Evolutionary conservation across 1,284 basidiomycete genomes (phyloP).

Genomic region (Leccinum subfulvum): DNA sequence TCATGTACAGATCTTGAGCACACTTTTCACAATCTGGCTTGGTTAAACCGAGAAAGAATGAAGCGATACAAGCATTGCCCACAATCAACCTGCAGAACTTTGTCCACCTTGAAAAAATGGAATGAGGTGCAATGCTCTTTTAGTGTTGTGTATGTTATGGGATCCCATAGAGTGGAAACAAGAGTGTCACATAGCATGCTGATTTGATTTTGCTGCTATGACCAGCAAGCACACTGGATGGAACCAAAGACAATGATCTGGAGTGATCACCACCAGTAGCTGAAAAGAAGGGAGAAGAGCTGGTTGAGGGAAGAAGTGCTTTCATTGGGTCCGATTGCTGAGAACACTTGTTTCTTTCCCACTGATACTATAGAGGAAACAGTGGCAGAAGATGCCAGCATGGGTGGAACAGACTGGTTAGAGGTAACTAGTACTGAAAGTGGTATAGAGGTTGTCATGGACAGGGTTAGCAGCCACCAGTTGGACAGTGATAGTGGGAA

Average conservation of each 20-base stretch:
- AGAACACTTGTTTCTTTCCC: not conserved
- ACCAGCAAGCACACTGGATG: not conserved
- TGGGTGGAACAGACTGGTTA: no score
- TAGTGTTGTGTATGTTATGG: not conserved
- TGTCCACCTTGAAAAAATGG: not conserved
- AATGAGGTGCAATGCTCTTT: not conserved
- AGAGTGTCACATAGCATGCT: not conserved
- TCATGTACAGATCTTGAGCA: not conserved
- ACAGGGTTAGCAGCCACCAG: no score
- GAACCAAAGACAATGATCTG: not conserved
- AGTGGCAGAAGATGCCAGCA: no score
- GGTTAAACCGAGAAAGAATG: not conserved
- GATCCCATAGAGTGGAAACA: not conserved
- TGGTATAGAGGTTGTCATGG: no score
- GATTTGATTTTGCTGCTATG: not conserved
- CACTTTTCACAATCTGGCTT: not conserved
- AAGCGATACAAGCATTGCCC: not conserved
- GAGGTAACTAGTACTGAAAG: no score
- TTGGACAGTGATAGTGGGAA: not conserved
- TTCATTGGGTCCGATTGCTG: not conserved
- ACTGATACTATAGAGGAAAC: no score
- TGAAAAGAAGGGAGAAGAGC: not conserved
- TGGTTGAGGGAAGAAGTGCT: not conserved
- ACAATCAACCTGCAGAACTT: no score
- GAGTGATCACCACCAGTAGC: not conserved